Evolutionary conservation across 1,284 basidiomycete genomes (phyloP).

Genomic region (Mycena sp.): DNA sequence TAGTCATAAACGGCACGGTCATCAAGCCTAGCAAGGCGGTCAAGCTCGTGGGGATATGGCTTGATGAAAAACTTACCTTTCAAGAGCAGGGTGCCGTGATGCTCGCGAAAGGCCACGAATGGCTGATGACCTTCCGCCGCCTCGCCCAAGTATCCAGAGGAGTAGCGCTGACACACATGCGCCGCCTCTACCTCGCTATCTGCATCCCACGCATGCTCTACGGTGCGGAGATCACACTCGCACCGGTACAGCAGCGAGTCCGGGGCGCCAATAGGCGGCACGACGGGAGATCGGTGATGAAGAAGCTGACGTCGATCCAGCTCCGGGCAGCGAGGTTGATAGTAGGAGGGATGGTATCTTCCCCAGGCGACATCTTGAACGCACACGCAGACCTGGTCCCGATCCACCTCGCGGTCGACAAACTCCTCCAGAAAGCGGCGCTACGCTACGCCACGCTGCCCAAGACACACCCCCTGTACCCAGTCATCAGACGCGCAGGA

Average conservation of each 20-base stretch:
- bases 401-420: conserved; percentile 27
- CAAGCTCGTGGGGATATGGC: conserved; percentile 11
- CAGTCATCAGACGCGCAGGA: neutral
- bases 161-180: conserved; percentile 22
- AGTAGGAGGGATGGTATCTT: conserved; percentile 46
- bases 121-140: conserved; percentile 26
- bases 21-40: conserved; percentile 1
- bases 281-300: conserved; percentile 11
- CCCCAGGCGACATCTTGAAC: conserved; percentile 44
- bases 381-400: conserved; percentile 46
- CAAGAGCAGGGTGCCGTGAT: neutral
- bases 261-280: neutral
- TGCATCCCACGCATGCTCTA: conserved; percentile 46
- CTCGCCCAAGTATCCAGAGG: conserved; percentile 38
- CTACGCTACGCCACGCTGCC: neutral
- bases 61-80: neutral
- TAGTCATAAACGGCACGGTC: neutral
- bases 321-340: conserved; percentile 42
- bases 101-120: conserved; percentile 7
- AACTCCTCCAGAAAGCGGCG: neutral
- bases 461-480: neutral
- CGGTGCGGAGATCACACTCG: conserved; percentile 45
- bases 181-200: conserved; percentile 40
- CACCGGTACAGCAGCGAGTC: conserved; percentile 6
- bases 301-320: conserved; percentile 42